These are phyloP conservation scores for Candida sphagnicola DNA, from an alignment of 805 yeast genomes.

Conservation along the genomic window DNA sequence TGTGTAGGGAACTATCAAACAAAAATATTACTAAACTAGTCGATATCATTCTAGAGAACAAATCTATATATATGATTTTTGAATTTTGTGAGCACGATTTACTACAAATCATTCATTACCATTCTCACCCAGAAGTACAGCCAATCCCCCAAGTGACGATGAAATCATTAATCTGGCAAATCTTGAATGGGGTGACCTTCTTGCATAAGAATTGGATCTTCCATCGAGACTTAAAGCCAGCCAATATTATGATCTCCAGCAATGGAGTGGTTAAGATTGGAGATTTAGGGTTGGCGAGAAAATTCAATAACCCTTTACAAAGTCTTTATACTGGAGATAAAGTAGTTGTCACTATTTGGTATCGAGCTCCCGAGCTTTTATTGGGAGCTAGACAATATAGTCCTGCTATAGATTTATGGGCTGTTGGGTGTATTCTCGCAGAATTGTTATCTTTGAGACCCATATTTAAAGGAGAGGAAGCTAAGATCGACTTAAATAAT, in stretches of 20 bases:
- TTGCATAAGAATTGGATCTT: conserved; percentile 94
- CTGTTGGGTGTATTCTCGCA: conserved; percentile 92
- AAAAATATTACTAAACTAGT: conserved; percentile 74
- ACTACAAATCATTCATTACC: conserved; percentile 89
- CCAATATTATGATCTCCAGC: conserved; percentile 92
- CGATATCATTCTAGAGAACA: conserved; percentile 83
- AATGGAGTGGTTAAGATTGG: conserved; percentile 94
- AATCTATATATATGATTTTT: conserved; percentile 89
- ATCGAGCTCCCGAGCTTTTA: conserved; percentile 86
- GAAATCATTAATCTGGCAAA: conserved; percentile 88
- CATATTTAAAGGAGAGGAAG: conserved; percentile 95
- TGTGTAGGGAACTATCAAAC: conserved; percentile 83
- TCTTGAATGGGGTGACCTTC: conserved; percentile 84
- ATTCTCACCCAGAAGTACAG: conserved; percentile 81
- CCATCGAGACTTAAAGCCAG: conserved; percentile 95
- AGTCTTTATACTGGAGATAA: conserved; percentile 88
- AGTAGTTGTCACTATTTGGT: conserved; percentile 97
- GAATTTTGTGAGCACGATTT: conserved; percentile 97
- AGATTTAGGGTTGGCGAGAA: conserved; percentile 87
- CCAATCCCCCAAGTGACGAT: conserved; percentile 75
- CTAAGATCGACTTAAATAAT: conserved; percentile 76
- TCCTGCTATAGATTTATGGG: conserved; percentile 92
- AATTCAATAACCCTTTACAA: conserved; percentile 82
- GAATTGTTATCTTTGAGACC: conserved; percentile 88
- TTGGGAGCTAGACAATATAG: conserved; percentile 93